These are phyloP conservation scores for Triglochin maritima DNA, from an alignment of 106 monocot genomes.

Conservation along the genomic window DNA sequence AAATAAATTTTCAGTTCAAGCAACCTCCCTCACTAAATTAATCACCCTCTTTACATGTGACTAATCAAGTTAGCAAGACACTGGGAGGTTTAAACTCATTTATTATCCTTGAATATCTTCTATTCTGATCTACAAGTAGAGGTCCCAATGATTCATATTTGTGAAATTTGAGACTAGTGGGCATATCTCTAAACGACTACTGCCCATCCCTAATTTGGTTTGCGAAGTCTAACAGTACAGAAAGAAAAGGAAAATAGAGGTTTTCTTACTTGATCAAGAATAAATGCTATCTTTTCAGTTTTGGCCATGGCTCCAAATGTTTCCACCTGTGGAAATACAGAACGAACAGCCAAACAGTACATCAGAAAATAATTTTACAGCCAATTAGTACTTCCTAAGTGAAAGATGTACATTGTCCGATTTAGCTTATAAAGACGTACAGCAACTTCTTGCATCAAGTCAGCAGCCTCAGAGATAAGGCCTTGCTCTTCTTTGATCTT, in stretches of 20 bases:
- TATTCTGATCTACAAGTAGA: too few relatives aligned
- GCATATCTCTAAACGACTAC: too few relatives aligned
- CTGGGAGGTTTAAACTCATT: too few relatives aligned
- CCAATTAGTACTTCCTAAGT: too few relatives aligned
- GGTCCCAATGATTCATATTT: too few relatives aligned
- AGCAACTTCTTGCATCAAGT: slow-evolving; percentile 99
- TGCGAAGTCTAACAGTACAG: background rate
- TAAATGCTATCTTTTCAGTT: slow-evolving; percentile 98
- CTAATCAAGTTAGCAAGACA: too few relatives aligned
- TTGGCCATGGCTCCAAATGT: slow-evolving; percentile 99
- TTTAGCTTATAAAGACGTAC: slow-evolving; percentile 27
- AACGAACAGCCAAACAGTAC: background rate
- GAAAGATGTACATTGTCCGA: background rate
- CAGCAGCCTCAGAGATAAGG: slow-evolving; percentile 92
- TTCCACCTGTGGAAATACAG: slow-evolving; percentile 54
- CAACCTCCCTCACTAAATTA: too few relatives aligned
- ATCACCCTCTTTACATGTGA: too few relatives aligned
- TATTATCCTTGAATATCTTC: too few relatives aligned
- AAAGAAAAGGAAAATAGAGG: background rate
- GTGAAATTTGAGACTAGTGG: too few relatives aligned
- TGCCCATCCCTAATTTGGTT: too few relatives aligned
- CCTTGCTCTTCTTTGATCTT: slow-evolving; percentile 98
- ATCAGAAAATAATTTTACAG: background rate
- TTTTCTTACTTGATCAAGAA: slow-evolving; percentile 81
- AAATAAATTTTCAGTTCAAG: too few relatives aligned